Conservation (phyloP, 352 stramenopile genomes). For the Phytophthora cajani region DNA sequence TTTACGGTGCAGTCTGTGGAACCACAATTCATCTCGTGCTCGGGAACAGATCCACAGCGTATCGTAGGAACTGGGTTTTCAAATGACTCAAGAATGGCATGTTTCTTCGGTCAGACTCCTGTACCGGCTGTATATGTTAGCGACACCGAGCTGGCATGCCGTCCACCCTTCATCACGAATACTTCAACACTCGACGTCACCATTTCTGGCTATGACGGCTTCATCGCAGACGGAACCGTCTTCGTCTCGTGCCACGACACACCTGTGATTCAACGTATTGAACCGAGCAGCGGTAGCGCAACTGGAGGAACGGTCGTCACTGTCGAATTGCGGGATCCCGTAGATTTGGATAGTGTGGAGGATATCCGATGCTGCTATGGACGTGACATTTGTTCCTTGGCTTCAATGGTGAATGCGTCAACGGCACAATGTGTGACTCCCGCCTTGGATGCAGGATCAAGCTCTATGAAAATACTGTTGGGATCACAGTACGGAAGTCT, state of each 20-base stretch:
- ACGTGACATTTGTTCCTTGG: constrained; percentile 22
- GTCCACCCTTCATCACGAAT: constrained; percentile 28
- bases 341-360: constrained; percentile 10
- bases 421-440: constrained; percentile 34
- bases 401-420: constrained; percentile 19
- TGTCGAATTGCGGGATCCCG: constrained; percentile 20
- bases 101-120: constrained; percentile 42
- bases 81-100: constrained; percentile 36
- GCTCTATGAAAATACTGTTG: constrained; percentile 28
- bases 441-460: constrained; percentile 12
- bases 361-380: constrained; percentile 44
- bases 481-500: constrained; percentile 11
- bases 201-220: constrained; percentile 42
- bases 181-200: constrained; percentile 28
- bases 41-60: constrained; percentile 18
- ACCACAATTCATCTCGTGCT: constrained; percentile 34
- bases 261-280: constrained; percentile 26
- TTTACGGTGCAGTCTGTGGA: constrained; percentile 33
- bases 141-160: constrained; percentile 39
- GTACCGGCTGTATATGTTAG: constrained; percentile 41
- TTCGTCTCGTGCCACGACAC: constrained; percentile 24
- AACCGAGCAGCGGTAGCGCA: constrained; percentile 27
- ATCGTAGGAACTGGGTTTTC: constrained; percentile 49
- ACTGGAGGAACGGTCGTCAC: constrained; percentile 24
- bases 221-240: constrained; percentile 24